Evolutionary conservation across 352 stramenopile genomes (phyloP).

Genomic region (Phytophthora europaea): DNA sequence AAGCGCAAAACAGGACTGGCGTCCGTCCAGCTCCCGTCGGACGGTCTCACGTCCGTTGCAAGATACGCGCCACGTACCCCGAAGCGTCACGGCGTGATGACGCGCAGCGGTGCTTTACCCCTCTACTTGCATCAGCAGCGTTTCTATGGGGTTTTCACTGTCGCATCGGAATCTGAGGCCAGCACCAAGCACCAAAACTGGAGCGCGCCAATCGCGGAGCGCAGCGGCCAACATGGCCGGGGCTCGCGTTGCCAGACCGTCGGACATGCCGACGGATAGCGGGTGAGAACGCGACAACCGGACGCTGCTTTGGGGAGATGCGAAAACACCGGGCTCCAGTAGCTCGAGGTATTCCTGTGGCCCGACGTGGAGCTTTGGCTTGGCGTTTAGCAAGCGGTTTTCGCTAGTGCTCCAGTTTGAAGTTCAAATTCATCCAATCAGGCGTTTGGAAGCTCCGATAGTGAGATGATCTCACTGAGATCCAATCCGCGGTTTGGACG

Average conservation of each 20-base stretch:
- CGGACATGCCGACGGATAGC: conserved; percentile 32
- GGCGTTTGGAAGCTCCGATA: conserved; percentile 34
- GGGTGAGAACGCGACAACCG: conserved; percentile 31
- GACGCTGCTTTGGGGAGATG: conserved; percentile 26
- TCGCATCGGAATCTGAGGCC: conserved; percentile 24
- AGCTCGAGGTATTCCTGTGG: neutral
- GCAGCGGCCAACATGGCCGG: conserved; percentile 24
- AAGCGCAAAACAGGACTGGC: neutral
- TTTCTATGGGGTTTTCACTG: conserved; percentile 33
- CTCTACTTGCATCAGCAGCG: conserved; percentile 9
- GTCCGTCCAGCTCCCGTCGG: conserved; percentile 14
- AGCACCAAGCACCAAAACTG: conserved; percentile 38
- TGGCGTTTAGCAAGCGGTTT: conserved; percentile 17
- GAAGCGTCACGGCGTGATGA: conserved; percentile 16
- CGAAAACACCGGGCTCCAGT: conserved; percentile 16
- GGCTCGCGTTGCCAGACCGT: conserved; percentile 16
- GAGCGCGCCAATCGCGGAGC: conserved; percentile 19
- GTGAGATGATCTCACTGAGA: neutral
- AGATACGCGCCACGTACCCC: conserved; percentile 30
- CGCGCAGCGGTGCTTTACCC: conserved; percentile 6
- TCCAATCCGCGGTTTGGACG: conserved; percentile 40
- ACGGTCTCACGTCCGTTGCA: conserved; percentile 30
- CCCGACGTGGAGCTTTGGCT: neutral
- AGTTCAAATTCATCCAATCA: conserved; percentile 40
- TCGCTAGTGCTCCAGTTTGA: conserved; percentile 28